These are phyloP conservation scores for Colletotrichum agaves DNA, from an alignment of 2,329 filamentous ascomycete genomes.

Conservation along the genomic window DNA sequence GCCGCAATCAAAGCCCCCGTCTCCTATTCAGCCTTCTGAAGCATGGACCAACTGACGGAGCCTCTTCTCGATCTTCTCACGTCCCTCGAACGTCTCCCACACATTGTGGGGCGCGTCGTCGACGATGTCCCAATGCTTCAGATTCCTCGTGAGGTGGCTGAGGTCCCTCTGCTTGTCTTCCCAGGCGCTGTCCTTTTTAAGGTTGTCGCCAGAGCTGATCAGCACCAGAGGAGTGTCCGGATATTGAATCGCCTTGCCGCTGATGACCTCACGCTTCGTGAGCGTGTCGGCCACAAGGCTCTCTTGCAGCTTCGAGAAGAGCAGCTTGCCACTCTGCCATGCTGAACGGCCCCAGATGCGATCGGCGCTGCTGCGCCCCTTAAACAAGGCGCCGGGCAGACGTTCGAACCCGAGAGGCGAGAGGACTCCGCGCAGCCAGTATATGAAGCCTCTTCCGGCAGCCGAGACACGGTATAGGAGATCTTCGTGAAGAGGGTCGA, in stretches of 20 bases:
- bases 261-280: conserved; percentile 83
- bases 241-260: conserved; percentile 82
- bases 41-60: conserved; percentile 72
- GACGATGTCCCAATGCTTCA: conserved; percentile 88
- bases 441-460: conserved; percentile 78
- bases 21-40: conserved; percentile 4
- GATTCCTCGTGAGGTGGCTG: conserved; percentile 80
- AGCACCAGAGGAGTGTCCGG: conserved; percentile 80
- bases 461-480: conserved; percentile 75
- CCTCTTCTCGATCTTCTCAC: conserved; percentile 81
- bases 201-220: conserved; percentile 81
- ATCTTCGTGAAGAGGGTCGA: conserved; percentile 92
- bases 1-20: background rate
- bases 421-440: conserved; percentile 88
- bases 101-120: conserved; percentile 86
- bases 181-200: conserved; percentile 77
- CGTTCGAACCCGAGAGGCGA: conserved; percentile 89
- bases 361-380: conserved; percentile 82
- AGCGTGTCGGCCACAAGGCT: conserved; percentile 87
- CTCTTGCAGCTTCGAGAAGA: conserved; percentile 94
- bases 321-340: conserved; percentile 82
- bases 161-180: conserved; percentile 86
- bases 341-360: conserved; percentile 84
- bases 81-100: conserved; percentile 80
- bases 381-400: conserved; percentile 82